Evolutionary conservation across 768 basidiomycete species (phyloP).

Genomic region (Favolaschia claudopus): DNA sequence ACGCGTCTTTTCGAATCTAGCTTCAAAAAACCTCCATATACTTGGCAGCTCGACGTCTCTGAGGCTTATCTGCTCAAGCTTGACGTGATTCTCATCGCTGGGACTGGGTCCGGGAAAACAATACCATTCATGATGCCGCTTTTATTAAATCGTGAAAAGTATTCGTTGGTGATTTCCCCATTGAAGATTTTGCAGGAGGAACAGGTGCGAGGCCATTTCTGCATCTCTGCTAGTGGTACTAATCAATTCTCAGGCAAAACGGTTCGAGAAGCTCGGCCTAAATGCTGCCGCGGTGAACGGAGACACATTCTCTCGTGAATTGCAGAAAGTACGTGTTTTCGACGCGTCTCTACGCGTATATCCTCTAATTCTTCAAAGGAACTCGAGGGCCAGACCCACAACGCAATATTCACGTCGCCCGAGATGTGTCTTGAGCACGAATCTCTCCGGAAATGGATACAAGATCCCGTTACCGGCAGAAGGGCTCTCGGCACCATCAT

Average conservation of each 20-base stretch:
- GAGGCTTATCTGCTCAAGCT: constrained; percentile 43
- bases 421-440: constrained; percentile 46
- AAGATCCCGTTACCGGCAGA: neutral
- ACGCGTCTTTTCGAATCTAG: no score
- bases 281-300: constrained; percentile 42
- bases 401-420: constrained; percentile 42
- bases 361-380: constrained; percentile 27
- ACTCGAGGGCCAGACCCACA: constrained; percentile 27
- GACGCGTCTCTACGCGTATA: neutral
- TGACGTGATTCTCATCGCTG: constrained; percentile 41
- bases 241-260: constrained; percentile 24
- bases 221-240: neutral
- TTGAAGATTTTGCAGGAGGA: constrained; percentile 44
- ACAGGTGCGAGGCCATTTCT: constrained; percentile 32
- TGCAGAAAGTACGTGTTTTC: constrained; percentile 35
- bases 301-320: constrained; percentile 36
- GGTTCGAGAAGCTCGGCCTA: constrained; percentile 39
- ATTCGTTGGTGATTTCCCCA: constrained; percentile 41
- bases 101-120: constrained; percentile 46
- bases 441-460: constrained; percentile 34
- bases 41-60: constrained; percentile 47
- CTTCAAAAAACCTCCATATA: constrained; percentile 31
- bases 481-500: constrained; percentile 36
- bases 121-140: constrained; percentile 43
- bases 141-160: constrained; percentile 29